Conservation (phyloP, 805 yeast species). For the Metschnikowia bowlesiae region DNA sequence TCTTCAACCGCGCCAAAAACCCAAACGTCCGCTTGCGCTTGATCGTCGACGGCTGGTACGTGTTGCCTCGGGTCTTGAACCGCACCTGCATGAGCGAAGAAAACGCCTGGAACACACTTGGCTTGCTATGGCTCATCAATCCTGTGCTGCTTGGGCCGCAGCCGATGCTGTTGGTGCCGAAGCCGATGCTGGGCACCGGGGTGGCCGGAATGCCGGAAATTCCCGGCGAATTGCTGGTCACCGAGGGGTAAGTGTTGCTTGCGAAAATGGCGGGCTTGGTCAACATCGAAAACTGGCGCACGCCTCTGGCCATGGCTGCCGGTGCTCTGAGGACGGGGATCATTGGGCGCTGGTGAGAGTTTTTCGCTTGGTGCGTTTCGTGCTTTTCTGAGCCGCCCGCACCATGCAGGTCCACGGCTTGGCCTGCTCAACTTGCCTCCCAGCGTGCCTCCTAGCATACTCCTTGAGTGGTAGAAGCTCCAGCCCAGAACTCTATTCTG, state of each 20-base stretch:
- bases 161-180: too few species aligned
- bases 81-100: slow-evolving; percentile 48
- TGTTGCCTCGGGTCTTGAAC: slow-evolving; percentile 89
- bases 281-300: slow-evolving; percentile 14
- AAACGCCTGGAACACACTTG: slow-evolving; percentile 21
- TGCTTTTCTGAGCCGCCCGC: neutral
- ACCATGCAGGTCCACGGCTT: neutral
- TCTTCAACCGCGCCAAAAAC: slow-evolving; percentile 76
- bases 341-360: neutral
- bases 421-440: too few species aligned
- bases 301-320: neutral
- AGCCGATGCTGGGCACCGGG: too few species aligned
- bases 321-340: slow-evolving; percentile 1
- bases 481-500: too few species aligned
- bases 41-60: slow-evolving; percentile 89
- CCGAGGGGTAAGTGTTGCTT: slow-evolving; percentile 1
- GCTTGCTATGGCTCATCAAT: neutral
- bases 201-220: too few species aligned
- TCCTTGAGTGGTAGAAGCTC: too few species aligned
- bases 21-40: slow-evolving; percentile 90
- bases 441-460: too few species aligned
- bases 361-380: neutral
- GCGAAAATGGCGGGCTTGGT: slow-evolving; percentile 5
- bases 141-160: too few species aligned
- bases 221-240: neutral